Evolutionary conservation across 2,329 filamentous ascomycete genomes (phyloP).

Genomic region (Cladobotryum protrusum): DNA sequence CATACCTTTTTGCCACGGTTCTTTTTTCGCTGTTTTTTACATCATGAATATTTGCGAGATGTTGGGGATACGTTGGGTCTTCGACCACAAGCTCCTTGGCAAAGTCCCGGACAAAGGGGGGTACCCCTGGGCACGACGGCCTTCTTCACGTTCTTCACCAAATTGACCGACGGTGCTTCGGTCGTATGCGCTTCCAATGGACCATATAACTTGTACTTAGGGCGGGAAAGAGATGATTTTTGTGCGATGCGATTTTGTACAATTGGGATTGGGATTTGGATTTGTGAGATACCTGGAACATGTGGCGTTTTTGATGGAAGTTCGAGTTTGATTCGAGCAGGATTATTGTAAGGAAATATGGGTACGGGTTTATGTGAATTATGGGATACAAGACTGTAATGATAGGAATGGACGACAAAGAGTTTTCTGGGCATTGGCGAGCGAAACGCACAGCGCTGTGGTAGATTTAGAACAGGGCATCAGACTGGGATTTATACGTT

Average conservation of each 20-base stretch:
- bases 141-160: neutral
- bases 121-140: neutral
- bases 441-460: too few species aligned
- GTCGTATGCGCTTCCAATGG: too few species aligned
- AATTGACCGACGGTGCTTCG: too few species aligned
- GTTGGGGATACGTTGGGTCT: slow-evolving; percentile 5
- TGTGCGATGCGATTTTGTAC: too few species aligned
- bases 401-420: neutral
- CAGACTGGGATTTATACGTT: too few species aligned
- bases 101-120: neutral
- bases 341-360: neutral
- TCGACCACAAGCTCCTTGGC: neutral
- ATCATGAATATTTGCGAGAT: neutral
- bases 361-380: neutral
- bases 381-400: neutral
- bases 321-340: too few species aligned
- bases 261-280: too few species aligned
- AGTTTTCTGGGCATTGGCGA: neutral
- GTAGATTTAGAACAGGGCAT: too few species aligned
- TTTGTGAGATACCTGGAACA: too few species aligned
- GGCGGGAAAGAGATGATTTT: too few species aligned
- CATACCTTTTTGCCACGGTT: neutral
- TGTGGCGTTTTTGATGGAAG: neutral
- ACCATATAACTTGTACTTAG: too few species aligned
- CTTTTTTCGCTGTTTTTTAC: too few species aligned